A percentile compares a stretch with the other conserved stretches of the same genome.
Conservation (phyloP, 192 early-diverging fungal genomes). For the Backusella macrospora region DNA sequence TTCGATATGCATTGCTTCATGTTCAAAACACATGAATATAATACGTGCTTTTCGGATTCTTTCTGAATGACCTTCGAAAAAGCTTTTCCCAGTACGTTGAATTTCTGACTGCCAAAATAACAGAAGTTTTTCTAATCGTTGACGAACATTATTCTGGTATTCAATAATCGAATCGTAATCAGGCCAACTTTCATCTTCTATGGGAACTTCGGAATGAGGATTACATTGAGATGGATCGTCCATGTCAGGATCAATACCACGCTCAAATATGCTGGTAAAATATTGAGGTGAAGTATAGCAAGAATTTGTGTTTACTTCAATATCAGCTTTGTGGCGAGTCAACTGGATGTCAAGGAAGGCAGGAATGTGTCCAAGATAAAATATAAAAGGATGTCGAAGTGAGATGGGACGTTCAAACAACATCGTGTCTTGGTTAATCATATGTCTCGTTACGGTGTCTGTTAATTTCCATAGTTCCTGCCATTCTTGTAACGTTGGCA, state of each 20-base stretch:
- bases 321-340: slow-evolving; percentile 34
- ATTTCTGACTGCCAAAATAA: slow-evolving; percentile 26
- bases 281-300: slow-evolving; percentile 56
- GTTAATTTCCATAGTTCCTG: slow-evolving; percentile 78
- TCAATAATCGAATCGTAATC: slow-evolving; percentile 60
- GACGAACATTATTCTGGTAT: slow-evolving; percentile 69
- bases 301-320: slow-evolving; percentile 5
- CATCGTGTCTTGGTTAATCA: slow-evolving; percentile 59
- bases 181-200: slow-evolving; percentile 67
- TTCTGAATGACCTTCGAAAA: slow-evolving; percentile 26
- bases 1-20: slow-evolving; percentile 93
- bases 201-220: slow-evolving; percentile 71
- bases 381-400: slow-evolving; percentile 86
- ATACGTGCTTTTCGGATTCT: slow-evolving; percentile 54
- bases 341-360: slow-evolving; percentile 70
- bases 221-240: slow-evolving; percentile 75
- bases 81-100: neutral
- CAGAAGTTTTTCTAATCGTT: slow-evolving; percentile 54
- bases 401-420: slow-evolving; percentile 73
- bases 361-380: slow-evolving; percentile 88
- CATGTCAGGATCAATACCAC: slow-evolving; percentile 91
- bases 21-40: slow-evolving; percentile 90
- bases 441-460: slow-evolving; percentile 69
- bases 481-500: slow-evolving; percentile 77
- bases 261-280: slow-evolving; percentile 87